Evolutionary conservation across 1,284 basidiomycete species (phyloP), one percentile per base, ranked within the genome.

Genomic region (Anthracocystis panici-leucophaei): DNA sequence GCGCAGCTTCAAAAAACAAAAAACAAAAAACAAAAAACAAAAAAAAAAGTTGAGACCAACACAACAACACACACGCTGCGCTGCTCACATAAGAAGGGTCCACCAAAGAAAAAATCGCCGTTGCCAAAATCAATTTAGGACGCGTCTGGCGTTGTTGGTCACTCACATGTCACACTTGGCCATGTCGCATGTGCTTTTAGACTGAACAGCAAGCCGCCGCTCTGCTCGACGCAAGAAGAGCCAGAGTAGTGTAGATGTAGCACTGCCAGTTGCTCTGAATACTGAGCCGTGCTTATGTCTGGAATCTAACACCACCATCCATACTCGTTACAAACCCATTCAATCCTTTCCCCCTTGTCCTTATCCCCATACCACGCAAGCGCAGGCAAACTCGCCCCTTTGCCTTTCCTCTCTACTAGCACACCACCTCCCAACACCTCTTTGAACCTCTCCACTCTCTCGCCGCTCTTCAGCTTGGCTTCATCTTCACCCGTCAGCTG

Each of bases 291-390:
- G 4, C 14, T 16, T 38, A 12, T 38, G 35, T 38, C 35, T 16
- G 12, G 11, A 7, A 38, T 14, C 33, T 56, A 77, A 45, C 70
- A 74, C 66, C 67, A 77, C 66, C 68, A 77, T 0, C 75, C 75
- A 20, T 70, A 65, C 60, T 77, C 69, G 53, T 77, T 74, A 46
- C 50, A 53, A 0, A 73, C 49, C 75, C 75, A 77, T 29, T 74
- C 65, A 0, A 77, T 27, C 38, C 35, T 35, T 20, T 66, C 57
- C 7, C 60, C 66, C 10, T 46, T 20, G 38, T 51, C 20, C 27
- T 48, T 54, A 23, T 67, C 68, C 2, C 53, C 73, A 27, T 75
- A 75, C 67, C 63, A 75, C 3, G 67, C 64, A 18, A 74, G 35
- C 11, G 59, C 64, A n/a, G 69, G 64, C 33, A 77, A 45, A 56